Evolutionary conservation across 768 basidiomycete genomes (phyloP).

Genomic region (Suillus tomentosus): DNA sequence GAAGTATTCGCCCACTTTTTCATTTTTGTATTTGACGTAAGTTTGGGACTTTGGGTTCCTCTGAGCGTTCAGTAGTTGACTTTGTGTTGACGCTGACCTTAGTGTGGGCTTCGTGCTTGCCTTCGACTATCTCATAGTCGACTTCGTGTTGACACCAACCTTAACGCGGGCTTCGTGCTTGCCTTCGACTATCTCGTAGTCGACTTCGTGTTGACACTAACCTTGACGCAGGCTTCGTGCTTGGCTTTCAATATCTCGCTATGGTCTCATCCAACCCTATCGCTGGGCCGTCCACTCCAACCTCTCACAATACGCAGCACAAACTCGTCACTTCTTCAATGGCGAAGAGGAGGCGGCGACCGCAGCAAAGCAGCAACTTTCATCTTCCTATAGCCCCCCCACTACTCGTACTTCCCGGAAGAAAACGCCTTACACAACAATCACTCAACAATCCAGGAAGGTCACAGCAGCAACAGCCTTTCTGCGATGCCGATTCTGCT

Average conservation of each 20-base stretch:
- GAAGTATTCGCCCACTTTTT: background rate
- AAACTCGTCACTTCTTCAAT: background rate
- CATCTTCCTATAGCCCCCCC: background rate
- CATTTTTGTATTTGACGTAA: background rate
- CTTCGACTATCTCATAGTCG: background rate
- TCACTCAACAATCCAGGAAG: background rate
- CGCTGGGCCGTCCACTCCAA: background rate
- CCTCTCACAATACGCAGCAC: background rate
- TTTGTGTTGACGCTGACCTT: background rate
- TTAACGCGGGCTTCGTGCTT: background rate
- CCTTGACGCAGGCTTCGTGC: background rate
- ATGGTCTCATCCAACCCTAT: background rate
- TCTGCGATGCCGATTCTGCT: background rate
- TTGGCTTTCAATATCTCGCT: background rate
- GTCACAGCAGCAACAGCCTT: conserved; percentile 4
- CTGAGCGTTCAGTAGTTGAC: background rate
- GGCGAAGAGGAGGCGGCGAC: background rate
- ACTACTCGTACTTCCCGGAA: background rate
- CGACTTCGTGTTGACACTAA: background rate
- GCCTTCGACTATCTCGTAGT: background rate
- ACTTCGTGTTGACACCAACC: background rate
- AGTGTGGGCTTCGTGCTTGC: background rate
- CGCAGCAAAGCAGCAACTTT: background rate
- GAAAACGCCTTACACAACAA: background rate
- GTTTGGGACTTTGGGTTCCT: background rate